Conservation (phyloP, 371 early-diverging fungal genomes). For the Syncephalastrum sp. region DNA sequence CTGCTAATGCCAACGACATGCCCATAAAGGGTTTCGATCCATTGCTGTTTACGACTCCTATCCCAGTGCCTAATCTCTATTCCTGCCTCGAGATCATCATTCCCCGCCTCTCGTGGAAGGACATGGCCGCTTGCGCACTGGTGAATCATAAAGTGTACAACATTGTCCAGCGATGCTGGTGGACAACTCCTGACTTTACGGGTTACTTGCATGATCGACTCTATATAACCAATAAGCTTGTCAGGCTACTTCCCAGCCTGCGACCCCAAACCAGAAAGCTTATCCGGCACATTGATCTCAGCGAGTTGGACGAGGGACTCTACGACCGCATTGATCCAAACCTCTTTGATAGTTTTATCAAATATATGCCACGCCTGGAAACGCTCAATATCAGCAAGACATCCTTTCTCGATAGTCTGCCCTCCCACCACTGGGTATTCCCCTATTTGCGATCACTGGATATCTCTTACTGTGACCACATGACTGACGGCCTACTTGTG, state of each 20-base stretch:
- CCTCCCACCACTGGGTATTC: conserved; percentile 10
- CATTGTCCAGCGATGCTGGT: conserved; percentile 4
- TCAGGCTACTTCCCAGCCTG: conserved; percentile 19
- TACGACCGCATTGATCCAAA: conserved; percentile 30
- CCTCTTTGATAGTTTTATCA: conserved; percentile 23
- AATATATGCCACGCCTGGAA: conserved; percentile 13
- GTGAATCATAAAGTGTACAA: conserved; percentile 8
- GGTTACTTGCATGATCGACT: conserved; percentile 21
- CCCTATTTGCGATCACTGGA: conserved; percentile 19
- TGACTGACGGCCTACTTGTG: conserved; percentile 31
- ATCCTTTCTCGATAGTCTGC: conserved; percentile 21
- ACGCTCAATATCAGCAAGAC: conserved; percentile 20
- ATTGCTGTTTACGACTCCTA: conserved; percentile 4
- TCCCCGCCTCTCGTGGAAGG: conserved; percentile 3
- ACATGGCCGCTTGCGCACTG: conserved; percentile 3
- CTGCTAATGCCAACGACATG: neutral
- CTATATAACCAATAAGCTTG: conserved; percentile 25
- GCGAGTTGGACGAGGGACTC: conserved; percentile 24
- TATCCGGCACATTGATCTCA: conserved; percentile 21
- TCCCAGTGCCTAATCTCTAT: neutral
- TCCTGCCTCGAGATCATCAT: conserved; percentile 6
- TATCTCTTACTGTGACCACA: conserved; percentile 26
- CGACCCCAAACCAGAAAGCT: conserved; percentile 1
- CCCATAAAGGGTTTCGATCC: conserved; percentile 10
- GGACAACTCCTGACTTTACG: conserved; percentile 18